Evolutionary conservation across 2,329 filamentous ascomycete species (phyloP), one percentile per base, ranked within the genome.

Genomic region (Arthrobotrys pseudoclavata): DNA sequence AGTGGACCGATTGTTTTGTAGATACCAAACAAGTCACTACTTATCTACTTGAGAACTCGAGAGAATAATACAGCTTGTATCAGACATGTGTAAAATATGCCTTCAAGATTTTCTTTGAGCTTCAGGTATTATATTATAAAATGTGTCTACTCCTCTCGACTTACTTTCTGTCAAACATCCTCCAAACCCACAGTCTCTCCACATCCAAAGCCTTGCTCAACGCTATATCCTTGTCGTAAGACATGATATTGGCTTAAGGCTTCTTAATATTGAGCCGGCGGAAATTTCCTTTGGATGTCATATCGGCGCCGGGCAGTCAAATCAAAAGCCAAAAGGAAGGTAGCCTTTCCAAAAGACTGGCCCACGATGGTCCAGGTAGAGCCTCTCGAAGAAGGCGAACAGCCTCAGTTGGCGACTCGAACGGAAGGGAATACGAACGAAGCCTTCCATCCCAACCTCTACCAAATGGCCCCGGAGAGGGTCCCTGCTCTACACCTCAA

Each of bases 401-500:
- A 34, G 29, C 20, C 45, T 13, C 52, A 29, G 26, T 13, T 5
- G 13, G 53, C 9, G 13, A 42, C 31, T n/a, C 55, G 6, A 26
- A 4, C 31, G 4, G 55, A 60, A 10, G 20, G 13, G 4, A 5
- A 5, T 40, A 12, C 20, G n/a, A 12, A 60, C 9, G 55, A 42
- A 7, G 22, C 22, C 31, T 29, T 31, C 12, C 24, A 57, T 20
- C 13, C 6, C 10, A 31, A 10, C 26, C 4, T 48, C 15, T 40
- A 60, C 62, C 37, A 26, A 13, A 61, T 18, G 61, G 7, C 50
- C 13, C 9, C 31, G 18, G 72, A 62, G 15, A 62, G 40, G 53
- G 53, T 77, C 20, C 74, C 74, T 10, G 47, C 53, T 15, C 68
- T 77, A 61, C 74, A 77, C 34, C 53, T 55, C 12, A 50, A 24